phyloP scores from a whole-genome alignment of 176 grass and related monocot genomes.

The Paspalum vaginatum region DNA sequence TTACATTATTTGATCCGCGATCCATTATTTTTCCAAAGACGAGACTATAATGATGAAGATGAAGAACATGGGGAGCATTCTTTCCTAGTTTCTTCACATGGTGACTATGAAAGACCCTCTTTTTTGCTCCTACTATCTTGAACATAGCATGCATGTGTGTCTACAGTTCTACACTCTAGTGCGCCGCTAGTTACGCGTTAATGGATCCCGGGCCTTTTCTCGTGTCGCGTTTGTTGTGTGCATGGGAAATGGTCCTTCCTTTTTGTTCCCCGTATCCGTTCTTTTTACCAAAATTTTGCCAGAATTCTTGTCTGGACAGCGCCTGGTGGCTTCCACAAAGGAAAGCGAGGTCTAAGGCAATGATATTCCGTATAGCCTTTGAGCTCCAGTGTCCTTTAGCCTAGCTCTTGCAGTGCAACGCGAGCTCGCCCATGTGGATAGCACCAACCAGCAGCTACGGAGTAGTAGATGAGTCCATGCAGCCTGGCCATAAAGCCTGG shows the following conservation, averaged over 20 bases:
- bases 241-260: neutral
- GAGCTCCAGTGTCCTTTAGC: constrained; percentile 45
- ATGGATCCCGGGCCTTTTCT: constrained; percentile 1
- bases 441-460: constrained; percentile 45
- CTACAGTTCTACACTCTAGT: constrained; percentile 8
- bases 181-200: constrained; percentile 29
- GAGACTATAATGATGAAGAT: neutral
- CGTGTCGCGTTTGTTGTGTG: constrained; percentile 37
- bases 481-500: constrained; percentile 53
- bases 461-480: constrained; percentile 41
- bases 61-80: constrained; percentile 21
- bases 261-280: neutral
- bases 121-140: neutral
- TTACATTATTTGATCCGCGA: too few species aligned
- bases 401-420: constrained; percentile 25
- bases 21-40: neutral
- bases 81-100: constrained; percentile 25
- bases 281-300: neutral
- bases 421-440: constrained; percentile 56
- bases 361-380: constrained; percentile 67
- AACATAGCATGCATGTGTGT: constrained; percentile 35
- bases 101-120: constrained; percentile 2
- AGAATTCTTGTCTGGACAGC: constrained; percentile 45
- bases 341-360: constrained; percentile 53
- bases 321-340: constrained; percentile 59